Evolutionary conservation across 176 grass and related monocot species (phyloP).

Genomic region (Pontederia paniculata): DNA sequence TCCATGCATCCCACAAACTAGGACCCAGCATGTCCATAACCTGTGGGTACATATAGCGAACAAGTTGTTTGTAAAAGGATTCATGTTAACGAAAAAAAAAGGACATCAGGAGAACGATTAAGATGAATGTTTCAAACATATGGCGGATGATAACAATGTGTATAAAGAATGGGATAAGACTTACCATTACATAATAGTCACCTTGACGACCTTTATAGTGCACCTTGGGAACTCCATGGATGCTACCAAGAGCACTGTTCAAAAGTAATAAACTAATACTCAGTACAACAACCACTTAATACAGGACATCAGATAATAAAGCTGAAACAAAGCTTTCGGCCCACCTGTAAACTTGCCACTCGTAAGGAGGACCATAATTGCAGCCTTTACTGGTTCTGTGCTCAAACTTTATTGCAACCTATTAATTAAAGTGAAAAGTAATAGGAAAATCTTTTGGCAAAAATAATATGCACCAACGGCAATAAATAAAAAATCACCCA

Average conservation of each 20-base stretch:
- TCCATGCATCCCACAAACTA: slow-evolving; percentile 93
- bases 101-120: too few species aligned
- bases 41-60: slow-evolving; percentile 9
- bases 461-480: neutral
- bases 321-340: neutral
- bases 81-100: too few species aligned
- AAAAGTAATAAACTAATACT: slow-evolving; percentile 8
- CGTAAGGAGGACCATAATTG: slow-evolving; percentile 64
- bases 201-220: slow-evolving; percentile 83
- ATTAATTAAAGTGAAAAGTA: neutral
- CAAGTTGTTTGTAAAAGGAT: neutral
- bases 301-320: slow-evolving; percentile 10
- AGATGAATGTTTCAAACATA: neutral
- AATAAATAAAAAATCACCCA: neutral
- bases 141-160: slow-evolving; percentile 26
- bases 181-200: slow-evolving; percentile 46
- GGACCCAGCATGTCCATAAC: slow-evolving; percentile 96
- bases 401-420: slow-evolving; percentile 88
- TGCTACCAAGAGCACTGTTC: slow-evolving; percentile 57
- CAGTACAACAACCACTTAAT: neutral
- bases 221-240: slow-evolving; percentile 71
- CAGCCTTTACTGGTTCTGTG: slow-evolving; percentile 79
- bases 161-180: neutral
- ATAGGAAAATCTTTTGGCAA: neutral
- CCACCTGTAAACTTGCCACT: slow-evolving; percentile 81